Evolutionary conservation across 345 rosid species (phyloP).

Genomic region (Angophora floribunda): DNA sequence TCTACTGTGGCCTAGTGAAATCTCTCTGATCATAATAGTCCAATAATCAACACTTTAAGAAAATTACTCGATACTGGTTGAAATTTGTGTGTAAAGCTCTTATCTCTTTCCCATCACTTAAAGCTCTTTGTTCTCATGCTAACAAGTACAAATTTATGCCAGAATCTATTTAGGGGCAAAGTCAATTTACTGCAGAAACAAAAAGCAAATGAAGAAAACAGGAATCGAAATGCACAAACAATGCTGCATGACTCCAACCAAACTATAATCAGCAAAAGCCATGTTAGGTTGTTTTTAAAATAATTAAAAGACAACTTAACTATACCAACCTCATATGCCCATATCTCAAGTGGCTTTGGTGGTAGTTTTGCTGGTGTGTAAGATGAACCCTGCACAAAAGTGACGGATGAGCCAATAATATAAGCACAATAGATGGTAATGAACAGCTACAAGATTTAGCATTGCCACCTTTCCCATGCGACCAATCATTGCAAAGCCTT

Average conservation of each 20-base stretch:
- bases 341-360: conserved; percentile 76
- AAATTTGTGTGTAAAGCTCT: neutral
- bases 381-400: conserved; percentile 49
- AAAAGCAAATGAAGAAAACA: neutral
- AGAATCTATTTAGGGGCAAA: neutral
- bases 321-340: conserved; percentile 74
- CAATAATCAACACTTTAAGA: neutral
- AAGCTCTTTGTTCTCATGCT: neutral
- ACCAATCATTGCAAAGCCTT: conserved; percentile 78
- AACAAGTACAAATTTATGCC: neutral
- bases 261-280: neutral
- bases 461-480: conserved; percentile 67
- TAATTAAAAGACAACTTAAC: neutral
- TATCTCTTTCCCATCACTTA: neutral
- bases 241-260: neutral
- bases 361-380: conserved; percentile 75
- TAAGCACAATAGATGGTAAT: neutral
- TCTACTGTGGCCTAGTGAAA: neutral
- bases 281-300: neutral
- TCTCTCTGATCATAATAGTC: neutral
- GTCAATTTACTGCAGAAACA: neutral
- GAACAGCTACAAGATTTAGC: neutral
- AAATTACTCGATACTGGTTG: neutral
- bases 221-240: neutral
- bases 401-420: neutral